phyloP scores from a whole-genome alignment of 2,329 filamentous ascomycete genomes.

The Cyphellophora attinorum region DNA sequence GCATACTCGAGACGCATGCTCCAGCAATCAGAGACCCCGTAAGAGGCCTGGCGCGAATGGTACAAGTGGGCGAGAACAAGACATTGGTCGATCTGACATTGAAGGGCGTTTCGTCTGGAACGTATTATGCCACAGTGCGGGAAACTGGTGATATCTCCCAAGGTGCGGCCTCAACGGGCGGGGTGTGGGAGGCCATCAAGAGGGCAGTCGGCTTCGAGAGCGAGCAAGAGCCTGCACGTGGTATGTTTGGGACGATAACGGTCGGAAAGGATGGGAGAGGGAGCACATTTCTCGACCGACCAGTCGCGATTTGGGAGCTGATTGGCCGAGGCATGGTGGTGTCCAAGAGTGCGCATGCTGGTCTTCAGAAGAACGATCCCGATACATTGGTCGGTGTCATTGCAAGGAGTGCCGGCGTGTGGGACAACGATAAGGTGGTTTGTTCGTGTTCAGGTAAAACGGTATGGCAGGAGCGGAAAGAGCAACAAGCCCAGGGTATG shows the following conservation, averaged over 20 bases:
- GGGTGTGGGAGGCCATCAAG: constrained; percentile 60
- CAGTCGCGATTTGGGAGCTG: constrained; percentile 87
- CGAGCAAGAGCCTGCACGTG: constrained; percentile 37
- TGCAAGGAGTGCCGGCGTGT: constrained; percentile 90
- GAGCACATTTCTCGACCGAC: constrained; percentile 68
- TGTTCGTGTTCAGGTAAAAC: constrained; percentile 98
- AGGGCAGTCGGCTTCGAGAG: constrained; percentile 25
- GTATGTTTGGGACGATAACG: constrained; percentile 63
- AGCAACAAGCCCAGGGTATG: constrained; percentile 86
- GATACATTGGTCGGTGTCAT: constrained; percentile 88
- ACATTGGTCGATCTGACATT: constrained; percentile 84
- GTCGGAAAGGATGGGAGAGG: constrained; percentile 69
- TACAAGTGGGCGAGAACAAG: constrained; percentile 69
- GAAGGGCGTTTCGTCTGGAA: constrained; percentile 69
- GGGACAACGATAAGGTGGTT: constrained; percentile 98
- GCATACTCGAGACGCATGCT: constrained; percentile 83
- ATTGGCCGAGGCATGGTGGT: constrained; percentile 90
- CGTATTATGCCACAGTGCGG: constrained; percentile 74
- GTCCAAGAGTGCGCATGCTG: constrained; percentile 55
- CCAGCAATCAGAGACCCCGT: constrained; percentile 56
- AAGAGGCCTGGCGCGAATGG: constrained; percentile 82
- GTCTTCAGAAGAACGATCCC: constrained; percentile 61
- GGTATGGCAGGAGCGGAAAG: constrained; percentile 90
- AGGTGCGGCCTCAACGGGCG: constrained; percentile 73
- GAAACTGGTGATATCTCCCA: constrained; percentile 78